phyloP scores from a whole-genome alignment of 2,329 filamentous ascomycete species.

The Paecilomyces dactylethromorphus region DNA sequence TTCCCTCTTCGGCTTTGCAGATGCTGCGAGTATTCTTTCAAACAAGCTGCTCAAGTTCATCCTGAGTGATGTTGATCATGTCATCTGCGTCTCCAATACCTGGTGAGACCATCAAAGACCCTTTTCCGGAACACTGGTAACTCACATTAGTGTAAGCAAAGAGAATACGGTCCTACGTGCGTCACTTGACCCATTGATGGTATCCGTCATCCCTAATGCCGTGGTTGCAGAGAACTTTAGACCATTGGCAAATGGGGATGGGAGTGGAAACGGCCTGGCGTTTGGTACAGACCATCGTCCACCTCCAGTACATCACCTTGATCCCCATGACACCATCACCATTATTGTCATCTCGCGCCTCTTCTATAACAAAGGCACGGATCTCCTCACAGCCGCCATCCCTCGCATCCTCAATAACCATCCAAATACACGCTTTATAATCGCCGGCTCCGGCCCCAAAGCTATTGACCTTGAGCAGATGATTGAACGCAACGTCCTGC shows the following conservation, averaged over 20 bases:
- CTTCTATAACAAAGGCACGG: slow-evolving; percentile 98
- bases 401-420: slow-evolving; percentile 84
- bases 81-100: slow-evolving; percentile 96
- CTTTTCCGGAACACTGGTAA: no score
- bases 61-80: slow-evolving; percentile 93
- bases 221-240: slow-evolving; percentile 95
- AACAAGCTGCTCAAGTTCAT: slow-evolving; percentile 97
- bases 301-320: slow-evolving; percentile 52
- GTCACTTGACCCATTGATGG: slow-evolving; percentile 91
- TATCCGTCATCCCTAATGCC: slow-evolving; percentile 95
- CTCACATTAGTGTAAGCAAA: no score
- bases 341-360: slow-evolving; percentile 96
- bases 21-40: slow-evolving; percentile 89
- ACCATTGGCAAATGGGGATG: no score
- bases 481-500: slow-evolving; percentile 88
- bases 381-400: slow-evolving; percentile 92
- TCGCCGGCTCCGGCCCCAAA: slow-evolving; percentile 91
- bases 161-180: slow-evolving; percentile 95
- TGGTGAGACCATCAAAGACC: no score
- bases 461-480: slow-evolving; percentile 98
- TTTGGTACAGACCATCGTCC: no score
- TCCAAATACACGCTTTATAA: slow-evolving; percentile 92
- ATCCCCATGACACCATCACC: slow-evolving; percentile 80
- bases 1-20: slow-evolving; percentile 93
- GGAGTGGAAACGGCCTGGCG: no score